These are phyloP conservation scores for Termitomyces sp. DNA, from an alignment of 768 basidiomycete species.

Conservation along the genomic window DNA sequence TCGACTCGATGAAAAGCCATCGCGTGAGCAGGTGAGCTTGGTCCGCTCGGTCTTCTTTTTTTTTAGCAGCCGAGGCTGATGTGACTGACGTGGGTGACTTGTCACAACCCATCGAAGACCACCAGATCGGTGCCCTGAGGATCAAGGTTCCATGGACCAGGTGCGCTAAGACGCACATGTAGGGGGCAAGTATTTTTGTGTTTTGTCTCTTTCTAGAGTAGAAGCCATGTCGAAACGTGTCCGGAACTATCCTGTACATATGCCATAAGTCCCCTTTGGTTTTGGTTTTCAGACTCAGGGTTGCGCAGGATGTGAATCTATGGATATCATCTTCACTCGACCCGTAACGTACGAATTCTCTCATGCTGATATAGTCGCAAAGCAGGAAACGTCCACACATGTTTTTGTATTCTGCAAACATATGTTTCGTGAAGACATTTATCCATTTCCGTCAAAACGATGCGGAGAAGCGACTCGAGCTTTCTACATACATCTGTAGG, in stretches of 20 bases:
- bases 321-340: not conserved
- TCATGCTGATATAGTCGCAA: not conserved
- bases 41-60: slow-evolving; percentile 14
- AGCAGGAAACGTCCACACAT: slow-evolving; percentile 5
- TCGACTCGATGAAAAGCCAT: slow-evolving; percentile 15
- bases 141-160: slow-evolving; percentile 25
- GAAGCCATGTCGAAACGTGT: slow-evolving; percentile 24
- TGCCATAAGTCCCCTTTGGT: slow-evolving; percentile 21
- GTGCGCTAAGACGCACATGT: slow-evolving; percentile 24
- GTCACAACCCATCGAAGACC: slow-evolving; percentile 24
- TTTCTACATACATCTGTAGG: slow-evolving; percentile 12
- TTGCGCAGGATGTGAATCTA: slow-evolving; percentile 18
- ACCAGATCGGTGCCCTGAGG: slow-evolving; percentile 32
- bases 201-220: slow-evolving; percentile 18
- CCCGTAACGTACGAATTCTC: slow-evolving; percentile 1
- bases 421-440: slow-evolving; percentile 8
- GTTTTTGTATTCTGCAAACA: slow-evolving; percentile 6
- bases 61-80: slow-evolving; percentile 14
- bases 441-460: slow-evolving; percentile 7
- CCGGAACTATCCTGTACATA: slow-evolving; percentile 27
- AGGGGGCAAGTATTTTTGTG: slow-evolving; percentile 27
- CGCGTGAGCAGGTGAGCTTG: slow-evolving; percentile 12
- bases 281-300: slow-evolving; percentile 25
- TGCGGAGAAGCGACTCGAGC: not conserved
- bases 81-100: slow-evolving; percentile 24